Evolutionary conservation across 192 early-diverging fungal genomes (phyloP).

Genomic region (Backusella parvicylindrica): DNA sequence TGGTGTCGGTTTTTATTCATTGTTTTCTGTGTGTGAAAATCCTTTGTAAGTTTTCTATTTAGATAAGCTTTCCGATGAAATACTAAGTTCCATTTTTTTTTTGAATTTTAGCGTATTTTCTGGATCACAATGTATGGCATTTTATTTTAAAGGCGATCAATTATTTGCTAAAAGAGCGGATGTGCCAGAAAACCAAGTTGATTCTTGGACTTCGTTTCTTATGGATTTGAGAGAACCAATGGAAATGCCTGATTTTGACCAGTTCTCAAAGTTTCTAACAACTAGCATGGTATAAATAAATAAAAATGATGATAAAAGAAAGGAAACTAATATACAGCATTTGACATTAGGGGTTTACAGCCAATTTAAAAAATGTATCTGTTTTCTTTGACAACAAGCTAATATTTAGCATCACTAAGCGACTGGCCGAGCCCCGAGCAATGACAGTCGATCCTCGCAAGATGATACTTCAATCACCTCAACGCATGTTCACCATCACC

Average conservation of each 20-base stretch:
- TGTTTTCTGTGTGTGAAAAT: constrained; percentile 87
- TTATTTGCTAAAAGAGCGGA: constrained; percentile 73
- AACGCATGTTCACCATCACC: constrained; percentile 67
- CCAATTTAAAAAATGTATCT: constrained; percentile 59
- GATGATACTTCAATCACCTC: constrained; percentile 57
- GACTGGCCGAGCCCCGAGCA: constrained; percentile 54
- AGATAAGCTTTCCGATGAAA: too few relatives aligned
- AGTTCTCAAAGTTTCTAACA: constrained; percentile 66
- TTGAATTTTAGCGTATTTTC: constrained; percentile 55
- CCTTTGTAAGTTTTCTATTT: constrained; percentile 75
- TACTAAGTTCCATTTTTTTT: neutral
- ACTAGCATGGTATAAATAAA: constrained; percentile 47
- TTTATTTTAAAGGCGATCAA: constrained; percentile 87
- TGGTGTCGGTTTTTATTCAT: constrained; percentile 83
- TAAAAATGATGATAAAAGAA: neutral
- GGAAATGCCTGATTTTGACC: constrained; percentile 59
- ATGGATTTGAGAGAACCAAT: constrained; percentile 75
- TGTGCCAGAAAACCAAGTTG: constrained; percentile 41
- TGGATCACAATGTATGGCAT: constrained; percentile 77
- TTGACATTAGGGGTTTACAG: constrained; percentile 73
- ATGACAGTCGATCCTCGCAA: constrained; percentile 50
- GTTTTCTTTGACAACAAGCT: constrained; percentile 61
- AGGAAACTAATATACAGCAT: neutral
- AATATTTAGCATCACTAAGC: constrained; percentile 64
- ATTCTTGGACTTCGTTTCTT: constrained; percentile 69